phyloP scores from a whole-genome alignment of 2,329 filamentous ascomycete species.

The Paraconiothyrium brasiliense region DNA sequence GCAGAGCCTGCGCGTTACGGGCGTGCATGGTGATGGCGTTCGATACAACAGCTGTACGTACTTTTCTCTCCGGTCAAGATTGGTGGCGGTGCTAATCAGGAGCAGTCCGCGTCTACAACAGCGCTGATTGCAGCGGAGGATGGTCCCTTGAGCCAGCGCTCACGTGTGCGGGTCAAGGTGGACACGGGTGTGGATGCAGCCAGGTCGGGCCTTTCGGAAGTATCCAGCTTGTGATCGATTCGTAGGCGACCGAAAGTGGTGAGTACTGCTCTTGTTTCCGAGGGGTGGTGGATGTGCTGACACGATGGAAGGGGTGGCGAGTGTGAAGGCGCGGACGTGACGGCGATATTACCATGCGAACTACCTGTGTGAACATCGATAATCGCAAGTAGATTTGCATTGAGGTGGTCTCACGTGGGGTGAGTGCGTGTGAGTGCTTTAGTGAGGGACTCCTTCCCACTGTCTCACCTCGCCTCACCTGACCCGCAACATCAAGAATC shows the following conservation, averaged over 20 bases:
- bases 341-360: neutral
- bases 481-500: neutral
- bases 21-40: slow-evolving; percentile 1
- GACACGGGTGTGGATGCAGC: slow-evolving; percentile 17
- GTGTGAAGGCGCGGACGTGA: no score
- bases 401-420: neutral
- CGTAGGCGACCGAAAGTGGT: neutral
- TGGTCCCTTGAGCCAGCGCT: slow-evolving; percentile 17
- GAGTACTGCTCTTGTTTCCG: neutral
- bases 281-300: neutral
- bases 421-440: neutral
- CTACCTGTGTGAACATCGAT: neutral
- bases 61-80: neutral
- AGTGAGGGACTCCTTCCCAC: neutral
- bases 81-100: neutral
- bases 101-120: slow-evolving; percentile 17
- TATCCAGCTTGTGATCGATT: slow-evolving; percentile 14
- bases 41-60: slow-evolving; percentile 21
- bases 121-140: slow-evolving; percentile 14
- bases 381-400: neutral
- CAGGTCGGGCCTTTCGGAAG: slow-evolving; percentile 16
- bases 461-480: neutral
- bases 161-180: neutral
- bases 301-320: neutral
- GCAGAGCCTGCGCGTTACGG: slow-evolving; percentile 11